Conservation (phyloP, 2,329 filamentous ascomycete species). For the Didymosphaeria variabile region DNA sequence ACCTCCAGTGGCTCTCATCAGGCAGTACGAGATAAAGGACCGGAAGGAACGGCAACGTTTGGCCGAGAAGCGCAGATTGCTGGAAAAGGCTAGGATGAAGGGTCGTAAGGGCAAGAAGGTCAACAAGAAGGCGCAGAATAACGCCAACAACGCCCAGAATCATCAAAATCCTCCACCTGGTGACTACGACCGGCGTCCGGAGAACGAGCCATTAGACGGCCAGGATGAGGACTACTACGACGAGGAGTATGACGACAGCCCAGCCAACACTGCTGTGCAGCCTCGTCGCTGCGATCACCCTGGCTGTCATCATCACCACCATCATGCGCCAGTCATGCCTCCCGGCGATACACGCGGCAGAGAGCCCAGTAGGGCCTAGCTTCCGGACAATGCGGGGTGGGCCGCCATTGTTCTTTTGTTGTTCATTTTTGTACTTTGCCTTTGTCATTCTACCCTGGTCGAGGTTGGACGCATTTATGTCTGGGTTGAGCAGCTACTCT, state of each 20-base stretch:
- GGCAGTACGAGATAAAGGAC: constrained; percentile 94
- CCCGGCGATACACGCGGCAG: constrained; percentile 37
- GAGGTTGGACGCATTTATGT: constrained; percentile 19
- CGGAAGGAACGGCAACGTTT: constrained; percentile 82
- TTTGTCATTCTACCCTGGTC: constrained; percentile 38
- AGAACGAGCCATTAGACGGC: constrained; percentile 42
- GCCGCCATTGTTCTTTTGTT: constrained; percentile 49
- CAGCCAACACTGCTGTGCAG: constrained; percentile 24
- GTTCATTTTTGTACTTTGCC: constrained; percentile 37
- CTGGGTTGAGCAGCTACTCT: not conserved
- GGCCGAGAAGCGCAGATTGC: constrained; percentile 82
- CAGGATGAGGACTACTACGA: constrained; percentile 50
- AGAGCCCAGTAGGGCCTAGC: constrained; percentile 43
- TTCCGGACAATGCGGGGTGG: constrained; percentile 51
- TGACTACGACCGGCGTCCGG: constrained; percentile 43
- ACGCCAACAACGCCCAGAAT: constrained; percentile 42
- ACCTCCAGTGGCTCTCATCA: constrained; percentile 83
- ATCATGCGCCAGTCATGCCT: constrained; percentile 33
- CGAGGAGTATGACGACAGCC: constrained; percentile 45
- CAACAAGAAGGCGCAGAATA: constrained; percentile 65
- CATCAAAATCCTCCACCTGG: constrained; percentile 42
- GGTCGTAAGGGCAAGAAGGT: constrained; percentile 88
- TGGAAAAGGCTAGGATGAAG: constrained; percentile 96
- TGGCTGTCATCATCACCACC: constrained; percentile 42
- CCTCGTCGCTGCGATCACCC: constrained; percentile 40